Conservation (phyloP, 2,329 filamentous ascomycete genomes). For the Diaporthe vexans region DNA sequence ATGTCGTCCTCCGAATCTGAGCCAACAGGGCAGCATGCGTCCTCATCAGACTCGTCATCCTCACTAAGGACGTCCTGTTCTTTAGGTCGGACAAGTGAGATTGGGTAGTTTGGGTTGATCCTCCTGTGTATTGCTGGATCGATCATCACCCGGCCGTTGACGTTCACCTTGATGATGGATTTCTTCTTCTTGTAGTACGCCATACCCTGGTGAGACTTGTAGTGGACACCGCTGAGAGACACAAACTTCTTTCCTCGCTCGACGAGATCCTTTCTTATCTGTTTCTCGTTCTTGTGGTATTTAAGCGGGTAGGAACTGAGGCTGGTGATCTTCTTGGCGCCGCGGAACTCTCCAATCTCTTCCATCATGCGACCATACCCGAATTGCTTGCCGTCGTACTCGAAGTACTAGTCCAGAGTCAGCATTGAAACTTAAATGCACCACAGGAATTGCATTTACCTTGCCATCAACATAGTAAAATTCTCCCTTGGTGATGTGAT, state of each 20-base stretch:
- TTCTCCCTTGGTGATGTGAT: slow-evolving; percentile 77
- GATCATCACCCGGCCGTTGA: slow-evolving; percentile 90
- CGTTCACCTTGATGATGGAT: slow-evolving; percentile 79
- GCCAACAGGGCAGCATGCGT: slow-evolving; percentile 53
- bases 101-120: slow-evolving; percentile 87
- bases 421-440: background rate
- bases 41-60: slow-evolving; percentile 59
- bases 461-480: slow-evolving; percentile 83
- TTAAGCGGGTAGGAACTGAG: slow-evolving; percentile 82
- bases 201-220: slow-evolving; percentile 85
- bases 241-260: slow-evolving; percentile 90
- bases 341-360: slow-evolving; percentile 82
- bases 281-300: slow-evolving; percentile 81
- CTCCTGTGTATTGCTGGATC: slow-evolving; percentile 86
- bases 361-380: slow-evolving; percentile 80
- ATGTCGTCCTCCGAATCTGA: slow-evolving; percentile 56
- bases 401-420: slow-evolving; percentile 71
- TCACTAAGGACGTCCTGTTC: slow-evolving; percentile 73
- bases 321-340: slow-evolving; percentile 84
- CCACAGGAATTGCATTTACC: slow-evolving; percentile 45
- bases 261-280: slow-evolving; percentile 76
- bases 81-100: slow-evolving; percentile 80
- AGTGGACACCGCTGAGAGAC: slow-evolving; percentile 83
- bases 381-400: slow-evolving; percentile 90
- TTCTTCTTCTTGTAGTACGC: slow-evolving; percentile 88